Base-by-base conservation (phyloP, 2,329 filamentous ascomycete species). In the Pseudogymnoascus sp. region DNA sequence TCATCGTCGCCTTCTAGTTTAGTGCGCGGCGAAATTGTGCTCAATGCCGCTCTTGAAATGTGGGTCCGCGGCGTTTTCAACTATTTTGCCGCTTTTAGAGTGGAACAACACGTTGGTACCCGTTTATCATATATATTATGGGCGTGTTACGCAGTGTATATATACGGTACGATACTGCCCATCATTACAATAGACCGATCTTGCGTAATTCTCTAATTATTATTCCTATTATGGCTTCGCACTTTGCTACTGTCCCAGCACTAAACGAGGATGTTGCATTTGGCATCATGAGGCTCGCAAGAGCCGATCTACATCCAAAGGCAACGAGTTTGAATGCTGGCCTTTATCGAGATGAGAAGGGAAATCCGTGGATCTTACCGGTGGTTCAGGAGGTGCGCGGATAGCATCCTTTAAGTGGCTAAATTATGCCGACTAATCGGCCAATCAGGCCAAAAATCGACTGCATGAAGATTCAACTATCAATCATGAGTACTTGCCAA, bases 311-410 rank as follows among this genome's bases (percentile, higher is more conserved):
- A 1, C 42, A 63, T 5, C 67, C 71, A 0, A 71, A 69, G 8
- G 78, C 77, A 65, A 73, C 77, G 61, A 77, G 77, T 43, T 69
- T 78, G 5, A 75, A 75, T 0, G 71, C 72, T 25, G 77, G 77
- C 1, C 72, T 73, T 0, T 78, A 78, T 46, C 70, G 75, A 2
- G 75, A 78, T 63, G 76, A 73, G 21, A 69, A 75, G 23, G 75
- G 70, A 7, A 66, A 74, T 46, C 75, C 76, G 1, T 78, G 75
- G 76, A 64, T 77, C 1, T 62, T 78, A 1, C 77, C 77, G 0
- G 73, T 72, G 1, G 76, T 78, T 5, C 65, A 72, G 53, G 63
- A 64, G 21, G 9, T 56, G 18, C 74, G 75, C 21, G 28, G 28
- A 34, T 21, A 34, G 2, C 11, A 21, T 28, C 28, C 21, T 12